These are phyloP conservation scores for Glonium stellatum DNA, from an alignment of 495 filamentous ascomycete species.

Conservation along the genomic window DNA sequence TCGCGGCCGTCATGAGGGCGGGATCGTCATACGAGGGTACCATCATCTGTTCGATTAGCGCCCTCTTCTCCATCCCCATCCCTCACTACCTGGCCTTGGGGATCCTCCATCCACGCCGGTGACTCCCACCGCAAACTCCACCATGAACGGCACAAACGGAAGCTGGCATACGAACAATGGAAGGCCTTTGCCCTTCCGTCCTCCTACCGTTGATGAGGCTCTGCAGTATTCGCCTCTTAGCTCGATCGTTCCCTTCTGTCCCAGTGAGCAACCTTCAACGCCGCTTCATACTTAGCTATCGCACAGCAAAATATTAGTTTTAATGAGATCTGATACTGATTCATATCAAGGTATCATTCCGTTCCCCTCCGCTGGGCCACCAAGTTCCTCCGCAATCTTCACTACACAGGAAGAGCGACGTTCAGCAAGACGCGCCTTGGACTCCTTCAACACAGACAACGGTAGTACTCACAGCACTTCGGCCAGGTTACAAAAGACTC, in stretches of 20 bases:
- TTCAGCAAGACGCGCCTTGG: slow-evolving; percentile 18
- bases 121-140: background rate
- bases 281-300: slow-evolving; percentile 4
- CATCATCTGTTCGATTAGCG: background rate
- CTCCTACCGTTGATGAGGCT: slow-evolving; percentile 69
- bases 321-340: slow-evolving; percentile 23
- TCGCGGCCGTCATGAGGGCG: background rate
- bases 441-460: slow-evolving; percentile 31
- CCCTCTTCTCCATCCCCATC: background rate
- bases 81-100: background rate
- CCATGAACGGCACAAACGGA: slow-evolving; percentile 7
- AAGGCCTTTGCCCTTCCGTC: slow-evolving; percentile 31
- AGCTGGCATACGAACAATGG: slow-evolving; percentile 21
- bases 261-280: slow-evolving; percentile 50
- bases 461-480: slow-evolving; percentile 22
- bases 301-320: background rate
- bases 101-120: background rate
- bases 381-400: slow-evolving; percentile 35
- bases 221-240: slow-evolving; percentile 88
- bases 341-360: slow-evolving; percentile 55
- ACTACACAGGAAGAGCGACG: slow-evolving; percentile 33
- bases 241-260: slow-evolving; percentile 77
- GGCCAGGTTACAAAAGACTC: slow-evolving; percentile 32
- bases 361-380: slow-evolving; percentile 53
- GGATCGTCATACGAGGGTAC: background rate